Conservation (phyloP, 768 basidiomycete species). For the Inosperma sp. region DNA sequence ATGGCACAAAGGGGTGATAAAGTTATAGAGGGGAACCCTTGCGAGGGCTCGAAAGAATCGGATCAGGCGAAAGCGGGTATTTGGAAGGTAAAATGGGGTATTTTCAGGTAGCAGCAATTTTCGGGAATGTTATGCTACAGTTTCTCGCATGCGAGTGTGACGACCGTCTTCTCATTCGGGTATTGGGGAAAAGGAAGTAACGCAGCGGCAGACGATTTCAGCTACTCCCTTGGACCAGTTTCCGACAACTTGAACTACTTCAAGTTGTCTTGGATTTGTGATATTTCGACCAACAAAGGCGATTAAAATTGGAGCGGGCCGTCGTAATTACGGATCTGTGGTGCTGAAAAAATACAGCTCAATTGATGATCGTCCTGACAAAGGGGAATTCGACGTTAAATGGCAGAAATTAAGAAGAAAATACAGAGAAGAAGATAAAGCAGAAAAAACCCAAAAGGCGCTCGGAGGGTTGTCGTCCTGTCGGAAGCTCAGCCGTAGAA, state of each 20-base stretch:
- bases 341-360: no score
- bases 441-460: background rate
- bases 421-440: background rate
- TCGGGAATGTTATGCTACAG: background rate
- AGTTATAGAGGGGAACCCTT: background rate
- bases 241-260: no score
- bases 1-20: constrained; percentile 24
- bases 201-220: no score
- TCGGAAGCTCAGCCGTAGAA: background rate
- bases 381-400: no score
- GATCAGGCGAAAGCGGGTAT: background rate
- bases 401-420: background rate
- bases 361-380: no score
- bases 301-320: no score
- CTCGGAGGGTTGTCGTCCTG: background rate
- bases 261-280: no score
- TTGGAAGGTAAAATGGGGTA: background rate
- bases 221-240: no score
- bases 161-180: background rate
- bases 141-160: constrained; percentile 4
- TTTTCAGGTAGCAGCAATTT: background rate
- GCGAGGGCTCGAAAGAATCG: constrained; percentile 3
- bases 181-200: background rate
- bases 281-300: no score
- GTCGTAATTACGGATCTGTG: no score